Conservation (phyloP, 1,139 yeast species). For the Suhomyces maxii region DNA sequence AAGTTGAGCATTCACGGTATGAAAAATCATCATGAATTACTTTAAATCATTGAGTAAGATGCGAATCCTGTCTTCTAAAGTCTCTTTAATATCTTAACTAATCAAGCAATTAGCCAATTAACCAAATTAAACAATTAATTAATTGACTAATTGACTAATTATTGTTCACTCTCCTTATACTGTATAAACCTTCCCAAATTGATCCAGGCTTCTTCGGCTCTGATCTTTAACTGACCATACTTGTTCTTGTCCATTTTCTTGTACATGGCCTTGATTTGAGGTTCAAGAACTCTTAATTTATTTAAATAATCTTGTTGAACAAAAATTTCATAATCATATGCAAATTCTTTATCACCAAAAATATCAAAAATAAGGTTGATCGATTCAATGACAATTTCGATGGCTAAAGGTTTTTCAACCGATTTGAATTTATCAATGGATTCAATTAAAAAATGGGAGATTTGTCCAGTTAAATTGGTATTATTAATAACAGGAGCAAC, state of each 20-base stretch:
- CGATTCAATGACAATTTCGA: constrained; percentile 55
- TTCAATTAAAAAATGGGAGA: constrained; percentile 49
- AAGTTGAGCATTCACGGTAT: too few relatives aligned
- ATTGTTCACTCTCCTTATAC: constrained; percentile 49
- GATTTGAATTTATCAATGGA: constrained; percentile 23
- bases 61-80: not conserved
- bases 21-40: too few relatives aligned
- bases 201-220: constrained; percentile 65
- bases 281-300: constrained; percentile 45
- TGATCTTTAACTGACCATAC: constrained; percentile 54
- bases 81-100: not conserved
- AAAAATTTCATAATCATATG: constrained; percentile 69
- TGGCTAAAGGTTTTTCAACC: constrained; percentile 20
- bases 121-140: not conserved
- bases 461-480: constrained; percentile 42
- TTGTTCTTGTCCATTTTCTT: constrained; percentile 70
- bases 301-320: constrained; percentile 53
- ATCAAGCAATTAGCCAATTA: not conserved
- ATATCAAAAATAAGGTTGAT: constrained; percentile 71
- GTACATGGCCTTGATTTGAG: constrained; percentile 53
- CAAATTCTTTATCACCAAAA: constrained; percentile 71
- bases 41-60: too few relatives aligned
- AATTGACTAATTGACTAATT: not conserved
- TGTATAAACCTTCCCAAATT: constrained; percentile 75
- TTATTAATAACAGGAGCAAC: constrained; percentile 53